These are phyloP conservation scores for Berkeleyomyces basicola DNA, from an alignment of 2,329 filamentous ascomycete genomes.

Conservation along the genomic window DNA sequence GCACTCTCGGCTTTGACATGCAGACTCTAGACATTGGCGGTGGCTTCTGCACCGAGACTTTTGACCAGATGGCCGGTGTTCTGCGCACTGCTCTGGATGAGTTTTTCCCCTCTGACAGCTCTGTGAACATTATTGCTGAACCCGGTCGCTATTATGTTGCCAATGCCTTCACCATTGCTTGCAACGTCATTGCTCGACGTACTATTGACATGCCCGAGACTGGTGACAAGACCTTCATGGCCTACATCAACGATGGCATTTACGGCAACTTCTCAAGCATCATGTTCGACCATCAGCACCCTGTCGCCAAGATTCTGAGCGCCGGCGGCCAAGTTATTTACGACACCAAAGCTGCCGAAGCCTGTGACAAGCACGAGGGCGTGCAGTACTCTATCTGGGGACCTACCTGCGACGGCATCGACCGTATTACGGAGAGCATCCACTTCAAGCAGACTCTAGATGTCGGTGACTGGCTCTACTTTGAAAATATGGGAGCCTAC, in stretches of 20 bases:
- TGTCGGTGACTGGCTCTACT: conserved; percentile 96
- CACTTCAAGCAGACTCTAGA: conserved; percentile 62
- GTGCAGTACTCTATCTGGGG: conserved; percentile 95
- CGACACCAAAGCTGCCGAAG: conserved; percentile 34
- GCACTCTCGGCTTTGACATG: conserved; percentile 58
- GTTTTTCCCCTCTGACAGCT: conserved; percentile 59
- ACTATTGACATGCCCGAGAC: conserved; percentile 58
- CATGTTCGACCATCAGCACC: conserved; percentile 97
- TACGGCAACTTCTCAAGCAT: conserved; percentile 99
- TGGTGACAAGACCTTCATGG: conserved; percentile 67
- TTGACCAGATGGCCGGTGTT: conserved; percentile 75
- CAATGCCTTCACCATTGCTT: conserved; percentile 82
- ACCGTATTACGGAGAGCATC: conserved; percentile 75
- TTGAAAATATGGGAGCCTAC: conserved; percentile 97
- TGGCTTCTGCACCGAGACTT: conserved; percentile 79
- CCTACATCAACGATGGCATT: conserved; percentile 93
- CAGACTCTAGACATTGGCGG: conserved; percentile 87
- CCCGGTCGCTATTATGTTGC: conserved; percentile 94
- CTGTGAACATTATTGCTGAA: conserved; percentile 81
- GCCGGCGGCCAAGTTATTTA: conserved; percentile 41
- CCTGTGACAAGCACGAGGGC: conserved; percentile 24
- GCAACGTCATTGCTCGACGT: conserved; percentile 89
- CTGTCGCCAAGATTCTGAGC: conserved; percentile 65
- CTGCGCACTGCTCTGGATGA: conserved; percentile 66
- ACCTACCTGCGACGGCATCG: conserved; percentile 93